These are phyloP conservation scores for Pseudogymnoascus pannorum DNA, from an alignment of 2,329 filamentous ascomycete genomes.

Conservation along the genomic window DNA sequence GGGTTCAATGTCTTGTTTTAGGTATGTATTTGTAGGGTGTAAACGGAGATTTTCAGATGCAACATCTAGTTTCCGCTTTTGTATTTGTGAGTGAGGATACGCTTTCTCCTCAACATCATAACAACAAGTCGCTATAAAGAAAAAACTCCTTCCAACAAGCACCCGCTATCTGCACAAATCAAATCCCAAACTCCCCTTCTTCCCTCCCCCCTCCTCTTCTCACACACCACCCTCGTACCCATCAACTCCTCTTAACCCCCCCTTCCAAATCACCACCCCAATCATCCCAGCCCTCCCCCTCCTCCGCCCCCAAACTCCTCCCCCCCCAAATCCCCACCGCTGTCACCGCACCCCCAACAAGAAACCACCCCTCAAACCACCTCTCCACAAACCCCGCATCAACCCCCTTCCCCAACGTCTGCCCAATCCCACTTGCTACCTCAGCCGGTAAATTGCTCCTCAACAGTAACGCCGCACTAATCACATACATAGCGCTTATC, in stretches of 20 bases:
- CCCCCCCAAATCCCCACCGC: conserved; percentile 67
- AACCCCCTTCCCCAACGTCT: conserved; percentile 69
- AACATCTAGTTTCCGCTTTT: neutral
- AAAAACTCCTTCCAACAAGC: neutral
- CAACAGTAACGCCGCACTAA: conserved; percentile 69
- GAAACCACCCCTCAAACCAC: conserved; percentile 87
- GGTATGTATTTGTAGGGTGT: neutral
- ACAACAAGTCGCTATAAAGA: neutral
- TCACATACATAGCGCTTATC: conserved; percentile 77
- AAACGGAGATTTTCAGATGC: neutral
- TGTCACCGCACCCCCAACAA: conserved; percentile 60
- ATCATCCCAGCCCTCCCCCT: conserved; percentile 53
- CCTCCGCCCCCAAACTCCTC: conserved; percentile 45
- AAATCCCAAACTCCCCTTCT: neutral
- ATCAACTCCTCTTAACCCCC: conserved; percentile 59
- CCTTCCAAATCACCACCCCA: conserved; percentile 59
- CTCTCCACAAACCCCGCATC: conserved; percentile 62
- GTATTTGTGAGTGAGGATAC: neutral
- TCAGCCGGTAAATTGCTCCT: conserved; percentile 71
- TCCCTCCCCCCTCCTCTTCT: neutral
- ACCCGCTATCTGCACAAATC: neutral
- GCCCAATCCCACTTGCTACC: conserved; percentile 68
- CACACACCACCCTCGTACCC: neutral
- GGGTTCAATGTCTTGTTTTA: no score
- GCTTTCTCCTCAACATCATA: neutral